A percentile compares a stretch with the other conserved stretches of the same genome.
Evolutionary conservation across 2,329 filamentous ascomycete genomes (phyloP).

Genomic region (Cytospora leucostoma): DNA sequence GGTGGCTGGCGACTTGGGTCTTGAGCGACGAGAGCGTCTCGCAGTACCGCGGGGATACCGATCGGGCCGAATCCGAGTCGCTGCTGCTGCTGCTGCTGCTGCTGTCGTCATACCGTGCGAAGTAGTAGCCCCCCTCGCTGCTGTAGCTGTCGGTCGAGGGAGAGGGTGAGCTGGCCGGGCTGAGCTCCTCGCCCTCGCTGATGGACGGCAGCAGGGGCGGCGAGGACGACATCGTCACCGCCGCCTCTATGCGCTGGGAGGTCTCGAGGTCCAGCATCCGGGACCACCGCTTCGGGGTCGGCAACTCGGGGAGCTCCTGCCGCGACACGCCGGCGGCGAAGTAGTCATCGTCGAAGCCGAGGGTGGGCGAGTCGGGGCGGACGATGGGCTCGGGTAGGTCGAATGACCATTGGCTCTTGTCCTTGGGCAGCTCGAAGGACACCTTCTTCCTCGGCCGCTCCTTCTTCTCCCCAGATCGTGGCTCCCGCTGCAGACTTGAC

Average conservation of each 20-base stretch:
- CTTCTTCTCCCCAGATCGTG: conserved; percentile 5
- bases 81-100: background rate
- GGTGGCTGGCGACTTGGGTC: conserved; percentile 51
- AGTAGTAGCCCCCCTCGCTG: conserved; percentile 38
- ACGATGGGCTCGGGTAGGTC: conserved; percentile 48
- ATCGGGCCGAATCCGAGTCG: conserved; percentile 35
- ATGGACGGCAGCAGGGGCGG: conserved; percentile 26
- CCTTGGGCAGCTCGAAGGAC: conserved; percentile 45
- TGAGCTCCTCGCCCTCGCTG: conserved; percentile 27
- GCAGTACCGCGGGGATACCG: conserved; percentile 50
- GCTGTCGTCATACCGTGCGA: conserved; percentile 30
- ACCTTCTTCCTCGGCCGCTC: conserved; percentile 44
- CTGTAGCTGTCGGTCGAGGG: conserved; percentile 27
- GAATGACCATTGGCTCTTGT: conserved; percentile 36
- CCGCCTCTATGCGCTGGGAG: conserved; percentile 22
- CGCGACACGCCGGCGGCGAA: conserved; percentile 33
- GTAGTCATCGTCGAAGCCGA: conserved; percentile 54
- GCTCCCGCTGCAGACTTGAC: conserved; percentile 32
- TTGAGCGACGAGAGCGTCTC: conserved; percentile 50
- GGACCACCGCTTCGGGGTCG: conserved; percentile 23
- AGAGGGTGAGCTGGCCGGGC: conserved; percentile 21
- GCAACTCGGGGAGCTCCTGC: conserved; percentile 34
- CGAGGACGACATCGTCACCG: conserved; percentile 25
- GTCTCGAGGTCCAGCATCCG: conserved; percentile 5
- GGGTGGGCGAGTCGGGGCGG: conserved; percentile 61